These are phyloP conservation scores for Capniomyces stellatus DNA, from an alignment of 371 early-diverging fungal species.

Conservation along the genomic window DNA sequence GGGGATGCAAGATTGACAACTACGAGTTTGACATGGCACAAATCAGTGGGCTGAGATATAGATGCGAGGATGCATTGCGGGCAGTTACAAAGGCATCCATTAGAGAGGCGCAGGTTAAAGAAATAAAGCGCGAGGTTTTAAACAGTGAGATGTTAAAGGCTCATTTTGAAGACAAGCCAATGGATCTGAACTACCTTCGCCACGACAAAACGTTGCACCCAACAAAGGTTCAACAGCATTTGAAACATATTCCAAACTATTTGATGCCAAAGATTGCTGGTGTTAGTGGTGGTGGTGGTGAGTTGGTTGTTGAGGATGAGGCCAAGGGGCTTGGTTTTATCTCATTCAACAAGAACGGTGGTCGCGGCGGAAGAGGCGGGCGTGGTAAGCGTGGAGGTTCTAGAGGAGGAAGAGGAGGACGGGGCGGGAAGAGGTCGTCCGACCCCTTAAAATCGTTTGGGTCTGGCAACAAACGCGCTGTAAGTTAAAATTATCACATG, in stretches of 20 bases:
- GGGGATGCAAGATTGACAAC: constrained; percentile 43
- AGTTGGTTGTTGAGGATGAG: constrained; percentile 6
- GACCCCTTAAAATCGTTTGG: constrained; percentile 7
- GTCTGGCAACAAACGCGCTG: background rate
- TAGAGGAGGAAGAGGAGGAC: background rate
- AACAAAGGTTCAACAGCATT: constrained; percentile 55
- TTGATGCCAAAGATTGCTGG: constrained; percentile 31
- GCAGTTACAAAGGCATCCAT: constrained; percentile 57
- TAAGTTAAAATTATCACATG: no score
- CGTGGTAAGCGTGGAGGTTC: background rate
- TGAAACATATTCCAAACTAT: constrained; percentile 86
- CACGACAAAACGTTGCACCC: constrained; percentile 82
- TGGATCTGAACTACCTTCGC: constrained; percentile 74
- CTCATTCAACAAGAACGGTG: constrained; percentile 25
- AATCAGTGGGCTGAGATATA: constrained; percentile 79
- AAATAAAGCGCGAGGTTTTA: constrained; percentile 78
- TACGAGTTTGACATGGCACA: constrained; percentile 77
- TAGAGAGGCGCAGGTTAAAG: constrained; percentile 78
- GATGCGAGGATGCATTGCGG: constrained; percentile 71
- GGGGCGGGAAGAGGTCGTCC: background rate
- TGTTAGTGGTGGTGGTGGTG: constrained; percentile 18
- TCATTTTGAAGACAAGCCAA: constrained; percentile 92
- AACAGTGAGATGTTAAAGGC: constrained; percentile 86
- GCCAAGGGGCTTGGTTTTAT: constrained; percentile 18
- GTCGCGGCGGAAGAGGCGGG: constrained; percentile 6